Conservation (phyloP, 345 rosid genomes). For the Moricandia arvensis region DNA sequence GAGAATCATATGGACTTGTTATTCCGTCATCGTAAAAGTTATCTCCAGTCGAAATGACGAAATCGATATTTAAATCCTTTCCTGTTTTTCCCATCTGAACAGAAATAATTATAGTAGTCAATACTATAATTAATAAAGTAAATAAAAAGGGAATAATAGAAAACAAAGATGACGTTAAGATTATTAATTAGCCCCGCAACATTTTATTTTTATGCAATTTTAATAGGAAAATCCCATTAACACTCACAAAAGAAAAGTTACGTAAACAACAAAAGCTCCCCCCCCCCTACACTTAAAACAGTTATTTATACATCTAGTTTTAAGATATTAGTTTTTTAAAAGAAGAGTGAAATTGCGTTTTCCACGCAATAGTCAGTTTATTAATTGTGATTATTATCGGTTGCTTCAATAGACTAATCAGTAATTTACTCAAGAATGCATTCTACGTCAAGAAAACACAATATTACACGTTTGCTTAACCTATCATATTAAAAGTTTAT, state of each 20-base stretch:
- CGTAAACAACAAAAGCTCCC: not conserved
- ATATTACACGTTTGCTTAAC: constrained; percentile 4
- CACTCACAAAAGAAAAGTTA: not conserved
- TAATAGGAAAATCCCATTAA: not conserved
- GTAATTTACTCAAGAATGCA: constrained; percentile 13
- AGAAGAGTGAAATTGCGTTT: not conserved
- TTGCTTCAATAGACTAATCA: not conserved
- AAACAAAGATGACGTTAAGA: not conserved
- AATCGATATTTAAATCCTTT: constrained; percentile 41
- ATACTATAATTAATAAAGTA: not conserved
- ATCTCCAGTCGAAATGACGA: constrained; percentile 52
- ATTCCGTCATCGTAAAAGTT: constrained; percentile 54
- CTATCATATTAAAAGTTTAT: not conserved
- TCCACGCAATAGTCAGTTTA: not conserved
- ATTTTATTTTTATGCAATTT: not conserved
- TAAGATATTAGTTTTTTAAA: too few species aligned
- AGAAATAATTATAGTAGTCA: not conserved
- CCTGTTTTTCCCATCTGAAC: constrained; percentile 51
- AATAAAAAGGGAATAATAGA: not conserved
- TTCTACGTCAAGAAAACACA: constrained; percentile 28
- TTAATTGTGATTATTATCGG: not conserved
- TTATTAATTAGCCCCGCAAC: not conserved
- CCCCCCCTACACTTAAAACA: not conserved
- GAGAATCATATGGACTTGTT: constrained; percentile 40
- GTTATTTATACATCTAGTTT: not conserved